phyloP scores from a whole-genome alignment of 2,329 filamentous ascomycete genomes.

The Aspergillus piperis region DNA sequence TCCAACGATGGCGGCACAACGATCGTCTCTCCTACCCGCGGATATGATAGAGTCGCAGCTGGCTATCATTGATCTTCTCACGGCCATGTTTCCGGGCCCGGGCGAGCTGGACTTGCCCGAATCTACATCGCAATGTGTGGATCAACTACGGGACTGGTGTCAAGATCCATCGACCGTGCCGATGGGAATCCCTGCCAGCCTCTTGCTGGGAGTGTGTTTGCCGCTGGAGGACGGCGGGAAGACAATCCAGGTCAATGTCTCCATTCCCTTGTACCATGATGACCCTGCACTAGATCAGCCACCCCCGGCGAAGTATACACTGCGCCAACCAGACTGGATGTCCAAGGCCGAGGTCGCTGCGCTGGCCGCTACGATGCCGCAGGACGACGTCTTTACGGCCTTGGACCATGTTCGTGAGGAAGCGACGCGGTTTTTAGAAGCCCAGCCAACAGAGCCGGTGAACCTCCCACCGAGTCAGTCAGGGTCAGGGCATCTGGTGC shows the following conservation, averaged over 20 bases:
- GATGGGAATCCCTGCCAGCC: conserved; percentile 21
- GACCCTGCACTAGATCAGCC: conserved; percentile 22
- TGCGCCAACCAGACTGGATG: conserved; percentile 56
- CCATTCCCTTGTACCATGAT: conserved; percentile 27
- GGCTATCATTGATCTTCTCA: conserved; percentile 54
- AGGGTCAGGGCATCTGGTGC: conserved; percentile 38
- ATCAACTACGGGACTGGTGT: conserved; percentile 32
- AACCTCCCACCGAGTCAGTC: neutral
- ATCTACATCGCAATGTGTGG: conserved; percentile 33
- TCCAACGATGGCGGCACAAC: neutral
- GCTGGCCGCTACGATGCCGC: conserved; percentile 45
- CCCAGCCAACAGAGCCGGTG: neutral
- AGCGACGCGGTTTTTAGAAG: conserved; percentile 11
- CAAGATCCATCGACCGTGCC: conserved; percentile 16
- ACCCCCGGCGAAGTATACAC: conserved; percentile 30
- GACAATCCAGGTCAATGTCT: conserved; percentile 32
- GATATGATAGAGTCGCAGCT: conserved; percentile 53
- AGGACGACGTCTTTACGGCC: conserved; percentile 48
- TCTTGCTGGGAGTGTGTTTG: conserved; percentile 28
- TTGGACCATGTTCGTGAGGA: conserved; percentile 49
- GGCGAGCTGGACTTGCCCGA: conserved; percentile 46
- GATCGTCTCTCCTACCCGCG: conserved; percentile 35
- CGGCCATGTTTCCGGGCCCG: conserved; percentile 52
- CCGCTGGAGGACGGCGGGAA: conserved; percentile 27
- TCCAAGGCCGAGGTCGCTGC: conserved; percentile 50